Base-by-base conservation (phyloP, 1,284 basidiomycete species). In the Pyrrhoderma noxium region DNA sequence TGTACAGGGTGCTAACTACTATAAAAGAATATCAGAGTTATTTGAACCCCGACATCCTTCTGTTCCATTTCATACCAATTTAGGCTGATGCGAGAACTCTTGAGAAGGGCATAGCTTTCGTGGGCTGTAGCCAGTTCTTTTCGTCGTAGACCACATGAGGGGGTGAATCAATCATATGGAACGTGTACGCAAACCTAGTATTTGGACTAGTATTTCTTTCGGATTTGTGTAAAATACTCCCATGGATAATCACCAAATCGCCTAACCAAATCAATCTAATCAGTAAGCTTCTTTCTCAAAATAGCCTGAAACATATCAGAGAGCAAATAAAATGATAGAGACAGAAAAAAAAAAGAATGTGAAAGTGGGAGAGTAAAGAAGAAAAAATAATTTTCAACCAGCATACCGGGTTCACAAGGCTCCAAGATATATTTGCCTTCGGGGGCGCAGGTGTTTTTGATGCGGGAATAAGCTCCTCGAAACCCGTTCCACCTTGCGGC, bases 91-190 rank as follows among this genome's bases (percentile, higher is more conserved):
- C 41, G 21, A 91, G 70, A n/a, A 93, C 70, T 59, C 71, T 76
- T 14, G 85, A 77, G 67, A 95, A 95, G 0, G 90, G 89, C 81
- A 88, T 85, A 19, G 72, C 76, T 8, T 70, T 59, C 0, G 89
- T 91, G 0, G 93, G 91, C 64, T 96, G 92, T 53, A 95, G 71
- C 91, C 90, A 93, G 64, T 92, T 91, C 74, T 85, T 85, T 58
- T 77, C 74, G 54, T 90, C 87, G 56, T 89, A 90, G 44, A 62
- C 60, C 1, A 81, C 84, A 58, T 78, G 64, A 0, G 81, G 78
- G 7, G 78, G 68, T 0, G 80, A 78, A 49, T 90, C 88, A 42
- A 90, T 82, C 85, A 89, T 93, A 62, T 96, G 93, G 68, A 96
- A 96, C 1, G 93, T 95, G 64, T 95, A 96, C 35, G 92, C 92